phyloP scores from a whole-genome alignment of 805 yeast species.

The Phaffomyces opuntiae region DNA sequence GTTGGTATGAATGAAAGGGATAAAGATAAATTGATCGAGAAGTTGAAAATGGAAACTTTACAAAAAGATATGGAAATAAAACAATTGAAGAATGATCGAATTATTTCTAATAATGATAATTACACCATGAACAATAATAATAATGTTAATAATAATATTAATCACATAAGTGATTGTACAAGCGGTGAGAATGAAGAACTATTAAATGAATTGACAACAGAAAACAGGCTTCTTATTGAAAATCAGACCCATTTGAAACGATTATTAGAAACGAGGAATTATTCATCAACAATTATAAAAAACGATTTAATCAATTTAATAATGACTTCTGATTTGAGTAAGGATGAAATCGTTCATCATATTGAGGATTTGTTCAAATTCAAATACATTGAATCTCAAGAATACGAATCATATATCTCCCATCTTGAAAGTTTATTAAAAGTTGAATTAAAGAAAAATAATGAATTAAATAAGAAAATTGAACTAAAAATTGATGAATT shows the following conservation, averaged over 20 bases:
- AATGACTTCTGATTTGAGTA: conserved; percentile 20
- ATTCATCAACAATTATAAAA: conserved; percentile 47
- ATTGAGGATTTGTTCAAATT: conserved; percentile 41
- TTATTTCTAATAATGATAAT: background rate
- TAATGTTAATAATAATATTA: background rate
- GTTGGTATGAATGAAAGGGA: conserved; percentile 26
- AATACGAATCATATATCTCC: conserved; percentile 48
- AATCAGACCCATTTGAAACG: conserved; percentile 64
- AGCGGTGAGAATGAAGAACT: conserved; percentile 20
- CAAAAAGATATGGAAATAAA: conserved; percentile 49
- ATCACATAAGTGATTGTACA: background rate
- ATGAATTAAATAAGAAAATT: background rate
- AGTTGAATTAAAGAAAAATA: conserved; percentile 12
- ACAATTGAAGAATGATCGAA: conserved; percentile 23
- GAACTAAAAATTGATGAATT: conserved; percentile 49
- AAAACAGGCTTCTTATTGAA: conserved; percentile 57
- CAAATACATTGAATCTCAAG: conserved; percentile 47
- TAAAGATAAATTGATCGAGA: conserved; percentile 46
- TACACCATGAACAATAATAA: background rate
- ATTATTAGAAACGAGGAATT: conserved; percentile 50
- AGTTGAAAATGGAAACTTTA: conserved; percentile 53
- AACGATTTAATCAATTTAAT: conserved; percentile 55
- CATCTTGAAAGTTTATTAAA: conserved; percentile 52
- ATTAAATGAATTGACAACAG: conserved; percentile 45
- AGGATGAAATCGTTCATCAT: conserved; percentile 30